Evolutionary conservation across 75 land plant genomes (phyloP), one percentile per base, ranked within the genome.

Genomic region (Adiantum capillusveneris): DNA sequence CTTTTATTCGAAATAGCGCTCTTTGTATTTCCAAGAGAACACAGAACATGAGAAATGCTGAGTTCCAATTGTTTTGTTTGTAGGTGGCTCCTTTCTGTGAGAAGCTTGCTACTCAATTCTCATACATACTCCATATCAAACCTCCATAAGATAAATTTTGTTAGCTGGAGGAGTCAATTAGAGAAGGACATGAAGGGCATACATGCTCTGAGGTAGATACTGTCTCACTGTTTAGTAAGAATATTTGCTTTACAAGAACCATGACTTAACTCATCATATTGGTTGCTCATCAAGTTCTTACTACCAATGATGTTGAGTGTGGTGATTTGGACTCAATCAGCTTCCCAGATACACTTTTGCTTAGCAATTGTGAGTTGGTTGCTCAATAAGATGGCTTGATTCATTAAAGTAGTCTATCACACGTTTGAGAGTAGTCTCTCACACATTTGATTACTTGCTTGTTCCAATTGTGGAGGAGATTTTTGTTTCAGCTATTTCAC

Each of bases 121-220:
- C 91, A 37, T 90, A 90, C 67, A 81, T 67, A 21, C 79, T 90
- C 51, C 82, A 87, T 31, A 81, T 84, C 24, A 87, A 70, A 26
- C 75, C 91, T 17, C 87, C 91, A 1, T 79, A 83, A 74, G 96
- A 90, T 64, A 83, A 62, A 76, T 34, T 70, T 68, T 39, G 88
- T 81, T 5, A 81, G 76, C 64, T 90, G 92, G 91, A 86, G 74
- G 45, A 58, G 75, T 48, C 91, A 84, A 61, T 62, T 90, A 25
- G 92, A 86, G 58, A 83, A 90, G 64, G 91, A 87, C 65, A 87
- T 84, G 92, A 90, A 81, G 62, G 70, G 63, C 72, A 83, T 90
- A 25, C 75, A 84, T 52, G 69, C 65, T 55, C 59, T 19, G 96
- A 90, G 77, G 92, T 59, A 36, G 7, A 2, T 9, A 39, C 6